Evolutionary conservation across 768 basidiomycete species (phyloP), one percentile per base, ranked within the genome.

Genomic region (Crepidotus variabilis): DNA sequence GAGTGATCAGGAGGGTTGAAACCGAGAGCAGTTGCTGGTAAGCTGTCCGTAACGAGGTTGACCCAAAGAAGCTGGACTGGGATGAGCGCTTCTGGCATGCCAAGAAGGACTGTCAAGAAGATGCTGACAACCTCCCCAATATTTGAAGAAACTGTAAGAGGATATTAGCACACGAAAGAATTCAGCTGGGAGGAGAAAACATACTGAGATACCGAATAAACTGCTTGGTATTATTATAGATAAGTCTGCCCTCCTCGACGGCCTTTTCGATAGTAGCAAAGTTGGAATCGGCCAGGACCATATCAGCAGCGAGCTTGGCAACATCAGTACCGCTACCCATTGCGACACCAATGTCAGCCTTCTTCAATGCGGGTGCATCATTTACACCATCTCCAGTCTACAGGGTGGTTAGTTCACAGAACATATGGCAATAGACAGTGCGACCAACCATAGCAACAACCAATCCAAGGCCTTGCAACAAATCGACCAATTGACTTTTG

Each of bases 291-390:
- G 92, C 90, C 51, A 95, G 83, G 28, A 99, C 94, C 94, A 99
- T 96, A 71, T 99, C 96, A 7, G 96, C 93, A 3, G 96, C 97
- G 57, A 97, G 77, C 74, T 98, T 98, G 59, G 96, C 96, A 45
- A 99, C 96, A 68, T 99, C 97, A 0, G 97, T 99, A 52, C 96
- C 96, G 56, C 93, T 95, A 47, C 96, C 96, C 96, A 99, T 99
- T 2, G 96, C 95, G 52, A 99, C 89, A 70, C 96, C 96, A 64
- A 99, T 99, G 64, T 96, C 94, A 11, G 96, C 97, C 73, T 90
- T 95, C 71, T 96, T 95, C 64, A 99, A 73, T 0, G 96, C 97
- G 33, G 95, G 95, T 2, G 97, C 96, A 65, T 99, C 96, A 63
- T 99, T 99, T 56, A 99, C 97, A 63, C 96, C 96, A 67, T 98